Evolutionary conservation across 495 filamentous ascomycete species (phyloP), one percentile per base, ranked within the genome.

Genomic region (Trichodelitschia bisporula): DNA sequence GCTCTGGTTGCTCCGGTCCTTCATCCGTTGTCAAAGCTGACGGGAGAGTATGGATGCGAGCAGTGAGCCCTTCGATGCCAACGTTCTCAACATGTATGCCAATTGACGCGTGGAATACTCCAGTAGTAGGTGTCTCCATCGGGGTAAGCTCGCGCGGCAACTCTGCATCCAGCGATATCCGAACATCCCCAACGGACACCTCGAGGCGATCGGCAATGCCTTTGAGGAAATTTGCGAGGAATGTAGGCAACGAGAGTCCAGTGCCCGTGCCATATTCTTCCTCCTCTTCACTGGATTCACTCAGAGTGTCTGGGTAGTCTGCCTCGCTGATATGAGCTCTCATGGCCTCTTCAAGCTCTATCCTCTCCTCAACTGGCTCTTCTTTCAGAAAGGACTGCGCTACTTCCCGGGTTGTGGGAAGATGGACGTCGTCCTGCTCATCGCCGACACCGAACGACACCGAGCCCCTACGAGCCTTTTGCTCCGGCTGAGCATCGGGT

Each of bases 311-410:
- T n/a, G n/a, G n/a, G n/a, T n/a, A n/a, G n/a, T n/a, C n/a, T 2
- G 58, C 58, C 30, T 59, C 43, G 12, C 61, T 55, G n/a, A 72
- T 41, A n/a, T 24, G 57, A n/a, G n/a, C n/a, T n/a, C n/a, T n/a
- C 12, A 93, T 56, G 3, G 74, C 77, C 31, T 75, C 68, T 49
- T 86, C 65, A 18, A 95, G 54, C 47, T 79, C 64, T 19, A 62
- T 62, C 39, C 68, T 74, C 43, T 86, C 76, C 33, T 73, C 64
- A 25, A 47, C 48, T 1, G 80, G 75, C 39, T 93, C 77, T 1
- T 77, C 64, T 38, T 79, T 62, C 10, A 95, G 57, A 49, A 92
- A 93, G 0, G 77, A 89, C 46, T 80, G 61, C 3, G 84, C 84
- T 18, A 95, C 59, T 34, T 84, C 72, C 37, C 71, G 62, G n/a